phyloP scores from a whole-genome alignment of 768 basidiomycete genomes.

The Lactifluus volemus region DNA sequence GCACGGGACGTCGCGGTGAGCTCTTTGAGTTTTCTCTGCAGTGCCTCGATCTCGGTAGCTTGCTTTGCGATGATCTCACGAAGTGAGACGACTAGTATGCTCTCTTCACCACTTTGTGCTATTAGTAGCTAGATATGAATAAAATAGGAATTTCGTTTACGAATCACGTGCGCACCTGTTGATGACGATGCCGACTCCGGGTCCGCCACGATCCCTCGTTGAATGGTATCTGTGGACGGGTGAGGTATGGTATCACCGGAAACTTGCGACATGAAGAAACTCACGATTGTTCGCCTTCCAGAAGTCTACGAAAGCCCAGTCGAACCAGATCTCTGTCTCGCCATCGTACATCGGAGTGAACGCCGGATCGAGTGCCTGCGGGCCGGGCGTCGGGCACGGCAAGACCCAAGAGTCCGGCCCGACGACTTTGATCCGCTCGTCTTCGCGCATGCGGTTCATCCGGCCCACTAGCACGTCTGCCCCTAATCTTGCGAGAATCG shows the following conservation, averaged over 20 bases:
- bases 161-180: conserved; percentile 36
- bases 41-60: conserved; percentile 63
- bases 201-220: conserved; percentile 61
- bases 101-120: conserved; percentile 63
- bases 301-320: conserved; percentile 97
- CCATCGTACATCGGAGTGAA: conserved; percentile 36
- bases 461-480: conserved; percentile 83
- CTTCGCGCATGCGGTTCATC: conserved; percentile 82
- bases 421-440: conserved; percentile 85
- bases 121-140: conserved; percentile 1
- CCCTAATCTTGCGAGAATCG: conserved; percentile 84
- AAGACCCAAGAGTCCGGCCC: conserved; percentile 79
- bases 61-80: conserved; percentile 78
- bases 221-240: conserved; percentile 51
- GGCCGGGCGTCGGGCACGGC: conserved; percentile 34
- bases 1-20: conserved; percentile 20
- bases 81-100: conserved; percentile 73
- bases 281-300: conserved; percentile 97
- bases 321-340: conserved; percentile 92
- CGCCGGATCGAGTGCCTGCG: conserved; percentile 25
- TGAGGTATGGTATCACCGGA: background rate
- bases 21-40: conserved; percentile 54
- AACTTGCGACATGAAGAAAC: background rate
- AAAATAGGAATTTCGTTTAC: background rate
- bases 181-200: conserved; percentile 56